Evolutionary conservation across 2,329 filamentous ascomycete species (phyloP).

Genomic region (Ilyonectria sp.): DNA sequence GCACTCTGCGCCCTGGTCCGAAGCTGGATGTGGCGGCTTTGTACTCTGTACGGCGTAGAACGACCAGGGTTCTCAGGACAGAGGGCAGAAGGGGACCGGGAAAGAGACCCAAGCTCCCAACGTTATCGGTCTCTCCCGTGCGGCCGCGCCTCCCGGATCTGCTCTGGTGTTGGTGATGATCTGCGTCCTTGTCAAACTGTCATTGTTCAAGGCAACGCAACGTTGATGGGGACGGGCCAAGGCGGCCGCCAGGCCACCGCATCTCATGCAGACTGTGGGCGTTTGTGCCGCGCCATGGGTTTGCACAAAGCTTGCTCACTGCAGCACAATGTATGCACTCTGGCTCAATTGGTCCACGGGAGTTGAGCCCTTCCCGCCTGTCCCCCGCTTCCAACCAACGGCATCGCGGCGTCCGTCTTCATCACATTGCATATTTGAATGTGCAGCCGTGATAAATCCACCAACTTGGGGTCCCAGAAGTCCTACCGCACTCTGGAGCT

Average conservation of each 20-base stretch:
- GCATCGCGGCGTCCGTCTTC: neutral
- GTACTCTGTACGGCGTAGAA: neutral
- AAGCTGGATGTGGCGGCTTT: constrained; percentile 9
- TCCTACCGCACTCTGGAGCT: neutral
- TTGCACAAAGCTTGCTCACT: constrained; percentile 22
- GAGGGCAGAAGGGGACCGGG: constrained; percentile 4
- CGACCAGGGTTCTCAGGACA: constrained; percentile 6
- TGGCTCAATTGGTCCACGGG: constrained; percentile 10
- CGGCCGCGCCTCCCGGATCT: constrained; percentile 9
- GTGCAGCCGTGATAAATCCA: neutral
- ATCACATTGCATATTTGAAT: neutral
- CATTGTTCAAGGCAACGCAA: neutral
- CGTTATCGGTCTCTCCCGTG: constrained; percentile 14
- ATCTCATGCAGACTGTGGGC: neutral
- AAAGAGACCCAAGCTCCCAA: constrained; percentile 19
- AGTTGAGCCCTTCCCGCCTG: constrained; percentile 15
- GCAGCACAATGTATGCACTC: constrained; percentile 27
- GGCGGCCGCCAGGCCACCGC: neutral
- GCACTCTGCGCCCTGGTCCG: constrained; percentile 10
- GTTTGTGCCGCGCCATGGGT: constrained; percentile 12
- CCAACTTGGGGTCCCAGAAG: neutral
- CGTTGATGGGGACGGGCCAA: neutral
- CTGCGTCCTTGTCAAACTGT: neutral
- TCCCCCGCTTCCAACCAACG: constrained; percentile 11
- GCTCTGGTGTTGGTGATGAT: constrained; percentile 12